Evolutionary conservation across 352 stramenopile species (phyloP), one percentile per base, ranked within the genome.

Genomic region (Pythium utonaiense): DNA sequence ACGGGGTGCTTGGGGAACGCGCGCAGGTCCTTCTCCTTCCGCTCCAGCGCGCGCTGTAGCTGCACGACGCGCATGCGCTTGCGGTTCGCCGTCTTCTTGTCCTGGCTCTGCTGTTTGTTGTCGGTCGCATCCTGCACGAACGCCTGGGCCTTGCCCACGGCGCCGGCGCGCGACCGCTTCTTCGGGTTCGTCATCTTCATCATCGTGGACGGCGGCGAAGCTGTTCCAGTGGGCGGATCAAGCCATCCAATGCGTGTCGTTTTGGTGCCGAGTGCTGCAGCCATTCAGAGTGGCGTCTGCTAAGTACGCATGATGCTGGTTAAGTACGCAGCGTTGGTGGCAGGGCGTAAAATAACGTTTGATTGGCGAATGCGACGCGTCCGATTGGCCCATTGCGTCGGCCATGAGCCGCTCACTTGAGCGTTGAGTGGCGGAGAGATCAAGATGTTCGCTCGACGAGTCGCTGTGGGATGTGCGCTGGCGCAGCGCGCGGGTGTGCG

Each of bases 61-160:
- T 95, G 83, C 50, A 91, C 75, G 27, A 95, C 82, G 54, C 83
- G 83, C 81, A 95, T 81, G 25, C 86, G 83, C 51, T 72, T 77
- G 9, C 82, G 79, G 41, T 78, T 87, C 55, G 84, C 71, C 36
- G 70, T 65, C 52, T 86, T 87, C 63, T 83, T 89, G 51, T 91
- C 83, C 36, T 75, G 71, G 42, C 66, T 83, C 33, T 64, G 69
- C 66, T 89, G 68, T 64, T 86, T 88, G 44, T 53, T 80, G 34
- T 90, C 64, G 48, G 79, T 76, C 40, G 78, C 82, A 22, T 54
- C 73, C 58, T 83, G 77, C 38, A 83, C 78, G 57, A 88, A 92
- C 19, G 77, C 80, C 40, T 84, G 70, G 14, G 77, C 80, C 53
- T 75, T 81, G 57, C 73, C 56, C 24, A 55, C 62, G 30, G 38